Evolutionary conservation across 2,329 filamentous ascomycete species (phyloP).

Genomic region (Scleromitrula shiraiana): DNA sequence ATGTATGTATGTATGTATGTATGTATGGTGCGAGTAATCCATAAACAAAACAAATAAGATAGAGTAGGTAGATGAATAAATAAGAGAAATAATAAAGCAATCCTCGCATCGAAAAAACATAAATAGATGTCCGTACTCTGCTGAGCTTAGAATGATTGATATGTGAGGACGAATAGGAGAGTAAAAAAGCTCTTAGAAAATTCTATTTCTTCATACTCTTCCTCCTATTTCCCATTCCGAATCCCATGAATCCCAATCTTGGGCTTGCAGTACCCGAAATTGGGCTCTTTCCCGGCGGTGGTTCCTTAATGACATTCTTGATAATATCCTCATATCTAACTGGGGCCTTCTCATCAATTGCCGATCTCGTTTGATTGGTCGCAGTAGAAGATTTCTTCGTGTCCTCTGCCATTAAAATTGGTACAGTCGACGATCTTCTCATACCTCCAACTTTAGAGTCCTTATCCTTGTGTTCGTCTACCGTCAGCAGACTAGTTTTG

Average conservation of each 20-base stretch:
- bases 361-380: slow-evolving; percentile 1
- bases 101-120: not conserved
- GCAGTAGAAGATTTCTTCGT: not conserved
- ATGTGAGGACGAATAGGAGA: too few relatives aligned
- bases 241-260: not conserved
- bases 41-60: not conserved
- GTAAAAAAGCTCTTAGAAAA: not conserved
- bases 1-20: too few relatives aligned
- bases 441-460: not conserved
- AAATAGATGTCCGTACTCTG: not conserved
- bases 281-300: slow-evolving; percentile 11
- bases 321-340: slow-evolving; percentile 20
- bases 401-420: not conserved
- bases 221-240: slow-evolving; percentile 13
- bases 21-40: too few relatives aligned
- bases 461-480: slow-evolving; percentile 2
- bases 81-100: not conserved
- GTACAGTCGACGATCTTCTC: slow-evolving; percentile 4
- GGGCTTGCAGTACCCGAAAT: not conserved
- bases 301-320: slow-evolving; percentile 11
- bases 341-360: slow-evolving; percentile 6
- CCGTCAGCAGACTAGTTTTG: slow-evolving; percentile 1
- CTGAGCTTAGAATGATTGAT: too few relatives aligned
- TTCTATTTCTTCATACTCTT: slow-evolving; percentile 15
- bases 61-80: not conserved